These are phyloP conservation scores for Gossypium longicalyx DNA, from an alignment of 345 rosid species.

Conservation along the genomic window DNA sequence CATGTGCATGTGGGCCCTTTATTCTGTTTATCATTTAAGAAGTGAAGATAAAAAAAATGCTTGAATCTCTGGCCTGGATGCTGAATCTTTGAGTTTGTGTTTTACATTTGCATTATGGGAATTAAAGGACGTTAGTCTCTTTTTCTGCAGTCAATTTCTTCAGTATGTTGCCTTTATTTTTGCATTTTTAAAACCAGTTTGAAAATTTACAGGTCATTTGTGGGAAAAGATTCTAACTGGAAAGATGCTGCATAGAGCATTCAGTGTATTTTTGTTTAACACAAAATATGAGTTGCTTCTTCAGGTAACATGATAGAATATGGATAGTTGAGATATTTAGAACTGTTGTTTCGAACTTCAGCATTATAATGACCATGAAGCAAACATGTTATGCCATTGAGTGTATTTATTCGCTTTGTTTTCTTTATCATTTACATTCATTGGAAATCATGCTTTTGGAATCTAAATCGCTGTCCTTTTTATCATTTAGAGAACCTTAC, in stretches of 20 bases:
- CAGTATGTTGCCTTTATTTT: neutral
- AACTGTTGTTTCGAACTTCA: neutral
- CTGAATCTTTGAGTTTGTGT: neutral
- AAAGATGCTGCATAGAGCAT: constrained; percentile 86
- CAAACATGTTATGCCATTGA: neutral
- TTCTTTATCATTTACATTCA: neutral
- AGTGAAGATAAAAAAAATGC: neutral
- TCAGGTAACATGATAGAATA: constrained; percentile 48
- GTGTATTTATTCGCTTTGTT: neutral
- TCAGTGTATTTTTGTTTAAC: constrained; percentile 93
- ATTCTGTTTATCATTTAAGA: constrained; percentile 1
- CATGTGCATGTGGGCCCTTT: neutral
- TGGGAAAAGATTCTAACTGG: constrained; percentile 87
- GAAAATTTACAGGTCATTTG: constrained; percentile 69
- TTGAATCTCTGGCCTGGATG: neutral
- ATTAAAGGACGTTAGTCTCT: neutral
- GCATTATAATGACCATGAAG: neutral
- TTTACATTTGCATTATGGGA: neutral
- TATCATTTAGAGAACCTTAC: too few species aligned
- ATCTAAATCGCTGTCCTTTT: too few species aligned
- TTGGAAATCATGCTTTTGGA: neutral
- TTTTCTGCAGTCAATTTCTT: neutral
- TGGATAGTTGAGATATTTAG: neutral
- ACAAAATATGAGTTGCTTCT: constrained; percentile 91
- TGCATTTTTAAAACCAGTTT: neutral